phyloP scores from a whole-genome alignment of 2,329 filamentous ascomycete genomes.

The Bertia moriformis region DNA sequence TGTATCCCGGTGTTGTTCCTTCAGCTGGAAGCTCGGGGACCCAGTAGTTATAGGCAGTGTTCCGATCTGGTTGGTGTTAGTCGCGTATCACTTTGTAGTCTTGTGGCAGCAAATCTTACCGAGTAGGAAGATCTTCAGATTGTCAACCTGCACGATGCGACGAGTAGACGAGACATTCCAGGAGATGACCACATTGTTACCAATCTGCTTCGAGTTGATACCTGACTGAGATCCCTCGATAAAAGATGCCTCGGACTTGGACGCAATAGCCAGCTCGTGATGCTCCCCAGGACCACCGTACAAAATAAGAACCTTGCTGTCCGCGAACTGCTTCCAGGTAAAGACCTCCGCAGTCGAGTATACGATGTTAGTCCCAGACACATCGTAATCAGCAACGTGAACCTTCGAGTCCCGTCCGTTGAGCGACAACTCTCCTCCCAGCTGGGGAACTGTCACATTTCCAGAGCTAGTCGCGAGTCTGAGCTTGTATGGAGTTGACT shows the following conservation, averaged over 20 bases:
- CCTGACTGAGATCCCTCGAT: constrained; percentile 19
- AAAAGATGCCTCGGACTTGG: constrained; percentile 15
- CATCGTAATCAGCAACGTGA: constrained; percentile 50
- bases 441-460: constrained; percentile 41
- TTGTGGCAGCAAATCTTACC: constrained; percentile 17
- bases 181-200: constrained; percentile 7
- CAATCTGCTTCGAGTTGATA: constrained; percentile 12
- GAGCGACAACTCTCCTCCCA: constrained; percentile 38
- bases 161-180: constrained; percentile 6
- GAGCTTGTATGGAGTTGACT: constrained; percentile 10
- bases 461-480: constrained; percentile 9
- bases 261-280: constrained; percentile 42
- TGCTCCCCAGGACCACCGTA: constrained; percentile 48
- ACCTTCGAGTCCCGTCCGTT: constrained; percentile 53
- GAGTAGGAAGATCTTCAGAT: constrained; percentile 32
- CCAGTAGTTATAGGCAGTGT: constrained; percentile 58
- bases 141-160: constrained; percentile 6
- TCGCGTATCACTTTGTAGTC: not conserved
- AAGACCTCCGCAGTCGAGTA: constrained; percentile 60
- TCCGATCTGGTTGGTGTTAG: constrained; percentile 31
- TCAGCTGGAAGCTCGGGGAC: constrained; percentile 34
- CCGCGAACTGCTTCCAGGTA: constrained; percentile 50
- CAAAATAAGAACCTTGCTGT: constrained; percentile 44
- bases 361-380: constrained; percentile 41
- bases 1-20: constrained; percentile 12